Evolutionary conservation across 208 protist genomes (phyloP), one percentile per base, ranked within the genome.

Genomic region (Wallacemonas collosoma): DNA sequence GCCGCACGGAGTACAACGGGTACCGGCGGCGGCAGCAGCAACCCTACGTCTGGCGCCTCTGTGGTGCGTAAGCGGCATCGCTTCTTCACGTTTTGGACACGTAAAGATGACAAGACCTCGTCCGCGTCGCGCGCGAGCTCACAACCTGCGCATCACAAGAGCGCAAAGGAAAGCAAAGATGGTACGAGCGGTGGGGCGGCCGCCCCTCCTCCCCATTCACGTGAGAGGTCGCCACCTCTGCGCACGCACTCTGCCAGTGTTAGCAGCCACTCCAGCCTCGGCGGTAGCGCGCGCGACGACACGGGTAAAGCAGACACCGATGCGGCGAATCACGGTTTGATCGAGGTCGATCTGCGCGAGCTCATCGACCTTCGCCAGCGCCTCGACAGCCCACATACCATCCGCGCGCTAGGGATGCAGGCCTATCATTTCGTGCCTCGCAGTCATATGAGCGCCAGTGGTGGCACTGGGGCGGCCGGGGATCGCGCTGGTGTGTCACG

Each of bases 321-420:
- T 0, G 36, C 15, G 45, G 45, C 8, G 8, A 14, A 6, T 50
- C 12, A 12, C 45, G 6, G 45, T 6, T 14, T 12, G 8, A 12
- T 82, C 11, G 72, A 80, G 8, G 70, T 89, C 2, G 71, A 86
- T 69, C 69, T 88, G 36, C 81, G 77, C 57, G 72, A 68, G 66
- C 73, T 71, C 17, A 72, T 83, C 51, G 78, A 81, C 40, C 65
- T 91, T 57, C 86, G 81, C 58, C 56, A 85, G 45, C 81, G 78
- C 17, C 82, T 91, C 45, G 76, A 88, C 50, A 77, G 70, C 50
- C 73, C 77, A 45, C 74, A 72, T 14, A 54, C 75, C 43, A 64
- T 71, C 9, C 66, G 86, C 65, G 48, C 80, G 26, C 70, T 87
- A 36, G 75, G 75, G 9, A 77, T 53, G 3, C 85, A 87, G 43